phyloP scores from a whole-genome alignment of 148 eudicot genomes.

The Arctostaphylos glauca region DNA sequence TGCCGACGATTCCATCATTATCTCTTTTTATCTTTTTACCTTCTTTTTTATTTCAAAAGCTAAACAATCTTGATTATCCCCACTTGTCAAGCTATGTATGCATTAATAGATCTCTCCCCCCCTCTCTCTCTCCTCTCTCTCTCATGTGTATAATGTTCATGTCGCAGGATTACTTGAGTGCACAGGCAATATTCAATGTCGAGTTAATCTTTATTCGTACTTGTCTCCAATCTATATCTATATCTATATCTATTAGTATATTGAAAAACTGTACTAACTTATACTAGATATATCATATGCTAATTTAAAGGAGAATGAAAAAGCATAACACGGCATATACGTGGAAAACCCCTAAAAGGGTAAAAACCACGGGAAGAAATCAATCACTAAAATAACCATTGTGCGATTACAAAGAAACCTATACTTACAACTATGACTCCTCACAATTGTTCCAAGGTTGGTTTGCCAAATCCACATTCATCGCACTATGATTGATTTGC shows the following conservation, averaged over 20 bases:
- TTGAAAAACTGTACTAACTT: no score
- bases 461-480: no score
- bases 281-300: no score
- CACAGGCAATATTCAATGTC: background rate
- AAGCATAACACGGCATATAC: no score
- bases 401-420: no score
- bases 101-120: background rate
- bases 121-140: slow-evolving; percentile 1
- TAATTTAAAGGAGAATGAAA: no score
- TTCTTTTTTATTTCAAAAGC: slow-evolving; percentile 8
- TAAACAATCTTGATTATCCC: slow-evolving; percentile 6
- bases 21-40: slow-evolving; percentile 6
- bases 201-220: background rate
- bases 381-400: no score
- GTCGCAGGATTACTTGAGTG: slow-evolving; percentile 6
- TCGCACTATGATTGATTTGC: no score
- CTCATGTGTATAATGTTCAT: background rate
- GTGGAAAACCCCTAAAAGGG: no score
- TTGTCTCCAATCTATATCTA: background rate
- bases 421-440: no score
- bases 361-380: no score
- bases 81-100: background rate
- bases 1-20: slow-evolving; percentile 19
- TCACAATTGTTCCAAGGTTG: no score
- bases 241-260: background rate